A percentile compares a stretch with the other conserved stretches of the same genome.
These are phyloP conservation scores for Allium fistulosum DNA, from an alignment of 106 monocot species.

Conservation along the genomic window DNA sequence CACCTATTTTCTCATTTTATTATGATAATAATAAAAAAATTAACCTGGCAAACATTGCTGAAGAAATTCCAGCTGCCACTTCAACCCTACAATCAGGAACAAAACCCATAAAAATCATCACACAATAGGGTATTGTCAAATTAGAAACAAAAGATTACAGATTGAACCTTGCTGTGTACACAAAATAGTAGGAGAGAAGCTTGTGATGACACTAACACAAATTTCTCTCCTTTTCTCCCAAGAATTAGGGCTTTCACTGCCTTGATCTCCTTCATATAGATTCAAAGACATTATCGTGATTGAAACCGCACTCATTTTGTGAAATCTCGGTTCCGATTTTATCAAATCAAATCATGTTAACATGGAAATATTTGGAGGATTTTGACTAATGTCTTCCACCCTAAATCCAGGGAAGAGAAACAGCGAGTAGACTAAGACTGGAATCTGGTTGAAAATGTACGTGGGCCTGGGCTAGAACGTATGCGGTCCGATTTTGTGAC, in stretches of 20 bases:
- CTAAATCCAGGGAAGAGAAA: no score
- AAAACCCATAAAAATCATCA: constrained; percentile 1
- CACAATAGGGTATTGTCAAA: background rate
- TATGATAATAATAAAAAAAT: no score
- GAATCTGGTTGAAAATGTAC: no score
- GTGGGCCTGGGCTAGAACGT: no score
- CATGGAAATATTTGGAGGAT: no score
- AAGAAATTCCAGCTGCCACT: constrained; percentile 83
- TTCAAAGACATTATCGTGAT: constrained; percentile 89
- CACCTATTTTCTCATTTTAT: no score
- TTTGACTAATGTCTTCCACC: no score
- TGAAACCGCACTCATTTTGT: constrained; percentile 18
- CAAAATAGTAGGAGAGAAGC: constrained; percentile 82
- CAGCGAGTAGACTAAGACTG: no score
- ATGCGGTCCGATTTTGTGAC: no score
- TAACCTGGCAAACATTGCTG: constrained; percentile 87
- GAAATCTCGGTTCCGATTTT: no score
- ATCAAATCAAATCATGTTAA: background rate
- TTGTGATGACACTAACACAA: constrained; percentile 91
- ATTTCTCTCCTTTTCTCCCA: constrained; percentile 91
- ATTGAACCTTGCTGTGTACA: constrained; percentile 93
- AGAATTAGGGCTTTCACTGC: constrained; percentile 58
- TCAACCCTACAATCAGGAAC: constrained; percentile 42
- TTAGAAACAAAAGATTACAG: constrained; percentile 2
- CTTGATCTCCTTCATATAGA: constrained; percentile 62